Evolutionary conservation across 768 basidiomycete species (phyloP).

Genomic region (Boletus bicolor): DNA sequence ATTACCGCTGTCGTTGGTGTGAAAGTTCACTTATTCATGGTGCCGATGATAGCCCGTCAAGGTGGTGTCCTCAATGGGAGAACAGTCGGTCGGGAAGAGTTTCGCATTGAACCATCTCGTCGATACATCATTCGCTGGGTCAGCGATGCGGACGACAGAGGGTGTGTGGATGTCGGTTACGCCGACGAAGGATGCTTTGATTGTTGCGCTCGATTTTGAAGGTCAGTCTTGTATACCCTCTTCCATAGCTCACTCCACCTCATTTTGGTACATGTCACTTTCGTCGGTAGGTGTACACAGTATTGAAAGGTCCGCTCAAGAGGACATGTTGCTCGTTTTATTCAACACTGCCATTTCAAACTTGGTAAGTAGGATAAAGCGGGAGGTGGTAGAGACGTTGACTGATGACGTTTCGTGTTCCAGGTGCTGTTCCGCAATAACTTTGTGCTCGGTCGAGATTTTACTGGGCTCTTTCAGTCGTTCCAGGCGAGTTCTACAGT

Average conservation of each 20-base stretch:
- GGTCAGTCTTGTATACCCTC: conserved; percentile 29
- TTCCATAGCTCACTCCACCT: not conserved
- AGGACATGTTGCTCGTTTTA: conserved; percentile 58
- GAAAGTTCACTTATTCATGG: not conserved
- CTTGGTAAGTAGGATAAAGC: conserved; percentile 43
- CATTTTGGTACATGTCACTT: not conserved
- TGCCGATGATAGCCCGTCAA: conserved; percentile 45
- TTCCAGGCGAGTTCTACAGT: conserved; percentile 59
- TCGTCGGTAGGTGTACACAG: conserved; percentile 48
- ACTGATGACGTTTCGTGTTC: not conserved
- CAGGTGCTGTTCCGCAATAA: conserved; percentile 67
- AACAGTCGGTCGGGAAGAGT: conserved; percentile 64
- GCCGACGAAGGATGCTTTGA: conserved; percentile 49
- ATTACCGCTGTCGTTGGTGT: fast-evolving
- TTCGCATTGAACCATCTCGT: conserved; percentile 57
- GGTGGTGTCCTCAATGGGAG: conserved; percentile 68
- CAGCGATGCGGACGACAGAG: conserved; percentile 65
- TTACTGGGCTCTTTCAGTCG: conserved; percentile 59
- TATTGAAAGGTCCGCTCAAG: conserved; percentile 61
- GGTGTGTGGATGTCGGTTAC: conserved; percentile 69
- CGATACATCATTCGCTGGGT: conserved; percentile 64
- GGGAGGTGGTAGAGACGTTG: not conserved
- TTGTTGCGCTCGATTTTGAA: conserved; percentile 65
- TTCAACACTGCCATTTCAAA: conserved; percentile 68
- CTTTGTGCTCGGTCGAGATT: conserved; percentile 58